A percentile compares a stretch with the other conserved stretches of the same genome.
These are phyloP conservation scores for Alternaria alternata DNA, from an alignment of 2,329 filamentous ascomycete species.

Conservation along the genomic window DNA sequence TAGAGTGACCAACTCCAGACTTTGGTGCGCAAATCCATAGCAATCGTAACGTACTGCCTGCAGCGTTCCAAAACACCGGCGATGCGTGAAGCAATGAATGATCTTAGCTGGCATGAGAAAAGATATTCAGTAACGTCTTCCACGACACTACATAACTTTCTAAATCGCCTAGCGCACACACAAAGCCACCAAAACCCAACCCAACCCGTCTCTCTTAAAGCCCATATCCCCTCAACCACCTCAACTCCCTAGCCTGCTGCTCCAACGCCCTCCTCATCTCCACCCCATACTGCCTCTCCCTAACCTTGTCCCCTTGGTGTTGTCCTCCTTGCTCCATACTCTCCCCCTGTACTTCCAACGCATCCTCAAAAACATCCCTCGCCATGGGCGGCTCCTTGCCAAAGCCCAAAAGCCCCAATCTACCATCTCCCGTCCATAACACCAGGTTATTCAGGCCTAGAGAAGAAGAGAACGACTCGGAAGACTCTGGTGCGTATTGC, in stretches of 20 bases:
- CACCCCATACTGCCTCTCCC: constrained; percentile 70
- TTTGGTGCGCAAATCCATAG: too few relatives aligned
- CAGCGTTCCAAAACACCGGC: too few relatives aligned
- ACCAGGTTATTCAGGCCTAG: constrained; percentile 70
- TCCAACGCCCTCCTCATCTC: constrained; percentile 79
- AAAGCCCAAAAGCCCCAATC: constrained; percentile 72
- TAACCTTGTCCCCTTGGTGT: constrained; percentile 49
- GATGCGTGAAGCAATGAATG: too few relatives aligned
- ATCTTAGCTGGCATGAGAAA: too few relatives aligned
- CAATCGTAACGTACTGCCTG: too few relatives aligned
- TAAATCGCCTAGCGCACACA: too few relatives aligned
- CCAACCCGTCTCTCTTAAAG: constrained; percentile 34
- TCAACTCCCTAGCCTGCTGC: constrained; percentile 79
- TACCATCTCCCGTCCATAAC: constrained; percentile 85
- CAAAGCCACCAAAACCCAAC: too few relatives aligned
- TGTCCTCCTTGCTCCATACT: neutral
- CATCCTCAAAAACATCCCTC: constrained; percentile 43
- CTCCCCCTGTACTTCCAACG: constrained; percentile 49
- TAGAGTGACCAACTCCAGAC: too few relatives aligned
- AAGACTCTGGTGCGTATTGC: neutral
- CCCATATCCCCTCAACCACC: constrained; percentile 75
- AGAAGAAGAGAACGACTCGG: constrained; percentile 4
- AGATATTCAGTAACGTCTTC: too few relatives aligned
- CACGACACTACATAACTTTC: too few relatives aligned
- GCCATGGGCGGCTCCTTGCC: constrained; percentile 45